Evolutionary conservation across 1,284 basidiomycete genomes (phyloP).

Genomic region (Fomitopsis palustris): DNA sequence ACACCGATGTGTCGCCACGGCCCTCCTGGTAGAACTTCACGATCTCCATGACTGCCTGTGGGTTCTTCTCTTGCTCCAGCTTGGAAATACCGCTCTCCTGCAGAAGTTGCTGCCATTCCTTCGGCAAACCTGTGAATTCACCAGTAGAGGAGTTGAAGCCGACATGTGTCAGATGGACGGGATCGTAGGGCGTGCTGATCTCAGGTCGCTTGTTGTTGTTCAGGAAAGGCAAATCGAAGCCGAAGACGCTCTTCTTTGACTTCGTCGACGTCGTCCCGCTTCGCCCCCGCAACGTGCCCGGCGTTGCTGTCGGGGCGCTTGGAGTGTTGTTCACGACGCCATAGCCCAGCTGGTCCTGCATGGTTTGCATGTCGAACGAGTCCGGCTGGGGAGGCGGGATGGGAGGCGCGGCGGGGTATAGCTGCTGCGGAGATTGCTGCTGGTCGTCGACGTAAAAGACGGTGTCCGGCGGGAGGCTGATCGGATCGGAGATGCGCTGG

Average conservation of each 20-base stretch:
- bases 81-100: conserved; percentile 96
- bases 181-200: conserved; percentile 98
- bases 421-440: conserved; percentile 9
- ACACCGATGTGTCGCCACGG: conserved; percentile 61
- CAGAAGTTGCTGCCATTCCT: conserved; percentile 98
- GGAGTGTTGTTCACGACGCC: background rate
- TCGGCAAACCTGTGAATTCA: conserved; percentile 96
- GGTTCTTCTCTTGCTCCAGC: conserved; percentile 95
- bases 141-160: conserved; percentile 99
- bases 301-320: conserved; percentile 12
- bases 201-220: conserved; percentile 70
- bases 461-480: conserved; percentile 31
- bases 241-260: conserved; percentile 72
- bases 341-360: conserved; percentile 4
- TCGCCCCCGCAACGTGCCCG: conserved; percentile 46
- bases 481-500: conserved; percentile 53
- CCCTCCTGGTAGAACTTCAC: conserved; percentile 97
- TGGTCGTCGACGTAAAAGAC: conserved; percentile 24
- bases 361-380: conserved; percentile 1
- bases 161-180: conserved; percentile 99
- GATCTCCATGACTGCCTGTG: conserved; percentile 97
- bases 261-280: conserved; percentile 61
- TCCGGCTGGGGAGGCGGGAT: conserved; percentile 26
- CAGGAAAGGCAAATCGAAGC: conserved; percentile 73
- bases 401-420: conserved; percentile 31